These are phyloP conservation scores for Cladosporium sp. DNA, from an alignment of 2,329 filamentous ascomycete genomes.

Conservation along the genomic window DNA sequence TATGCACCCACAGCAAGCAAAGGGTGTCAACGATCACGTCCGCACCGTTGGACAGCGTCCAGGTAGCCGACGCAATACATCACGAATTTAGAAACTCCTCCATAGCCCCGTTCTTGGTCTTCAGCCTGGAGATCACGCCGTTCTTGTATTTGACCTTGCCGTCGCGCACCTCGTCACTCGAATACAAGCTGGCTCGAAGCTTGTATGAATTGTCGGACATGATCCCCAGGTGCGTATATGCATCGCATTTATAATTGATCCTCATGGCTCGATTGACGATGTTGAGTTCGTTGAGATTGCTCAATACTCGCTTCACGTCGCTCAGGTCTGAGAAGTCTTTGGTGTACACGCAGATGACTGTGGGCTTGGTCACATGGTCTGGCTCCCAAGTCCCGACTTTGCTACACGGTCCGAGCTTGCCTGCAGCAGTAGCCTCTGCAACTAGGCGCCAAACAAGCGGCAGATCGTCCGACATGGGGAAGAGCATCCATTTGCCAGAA, in stretches of 20 bases:
- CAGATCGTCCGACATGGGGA: slow-evolving; percentile 56
- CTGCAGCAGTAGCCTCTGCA: slow-evolving; percentile 65
- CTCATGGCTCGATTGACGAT: slow-evolving; percentile 52
- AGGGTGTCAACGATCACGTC: background rate
- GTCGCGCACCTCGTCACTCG: slow-evolving; percentile 38
- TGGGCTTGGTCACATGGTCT: slow-evolving; percentile 43
- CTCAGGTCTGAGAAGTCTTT: slow-evolving; percentile 67
- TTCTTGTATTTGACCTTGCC: slow-evolving; percentile 24
- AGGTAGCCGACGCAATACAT: background rate
- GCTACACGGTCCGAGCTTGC: slow-evolving; percentile 68
- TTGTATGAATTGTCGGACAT: slow-evolving; percentile 43
- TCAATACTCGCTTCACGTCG: slow-evolving; percentile 69
- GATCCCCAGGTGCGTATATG: slow-evolving; percentile 49
- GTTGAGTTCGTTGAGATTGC: slow-evolving; percentile 59
- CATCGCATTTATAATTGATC: slow-evolving; percentile 78
- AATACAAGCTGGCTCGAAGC: slow-evolving; percentile 46
- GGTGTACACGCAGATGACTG: slow-evolving; percentile 76
- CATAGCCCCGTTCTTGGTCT: slow-evolving; percentile 6
- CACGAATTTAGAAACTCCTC: slow-evolving; percentile 7
- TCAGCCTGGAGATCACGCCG: slow-evolving; percentile 24
- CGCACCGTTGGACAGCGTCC: background rate
- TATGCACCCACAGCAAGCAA: background rate
- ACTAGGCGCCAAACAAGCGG: slow-evolving; percentile 66
- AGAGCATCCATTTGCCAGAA: slow-evolving; percentile 80
- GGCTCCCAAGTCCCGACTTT: slow-evolving; percentile 66